Evolutionary conservation across 805 yeast species (phyloP).

Genomic region (Cyberlindnera meyerae): DNA sequence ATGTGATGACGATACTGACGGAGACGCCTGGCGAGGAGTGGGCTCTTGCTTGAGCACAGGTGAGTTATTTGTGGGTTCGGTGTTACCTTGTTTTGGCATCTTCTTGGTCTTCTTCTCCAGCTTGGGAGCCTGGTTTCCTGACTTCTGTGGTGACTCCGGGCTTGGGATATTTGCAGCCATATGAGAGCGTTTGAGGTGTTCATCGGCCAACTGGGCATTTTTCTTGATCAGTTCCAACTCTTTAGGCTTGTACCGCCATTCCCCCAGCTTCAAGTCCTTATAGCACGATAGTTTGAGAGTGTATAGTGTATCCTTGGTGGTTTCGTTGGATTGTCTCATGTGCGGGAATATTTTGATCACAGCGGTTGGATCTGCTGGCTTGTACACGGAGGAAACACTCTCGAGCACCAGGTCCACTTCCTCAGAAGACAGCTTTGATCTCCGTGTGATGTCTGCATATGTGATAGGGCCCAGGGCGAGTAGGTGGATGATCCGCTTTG

Average conservation of each 20-base stretch:
- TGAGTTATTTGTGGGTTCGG: no score
- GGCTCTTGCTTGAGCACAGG: background rate
- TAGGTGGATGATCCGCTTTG: slow-evolving; percentile 37
- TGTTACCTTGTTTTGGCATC: no score
- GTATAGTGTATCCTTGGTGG: slow-evolving; percentile 26
- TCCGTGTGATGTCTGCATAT: slow-evolving; percentile 26
- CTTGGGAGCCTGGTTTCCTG: no score
- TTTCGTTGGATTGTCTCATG: slow-evolving; percentile 23
- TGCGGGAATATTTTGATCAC: slow-evolving; percentile 28
- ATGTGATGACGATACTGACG: slow-evolving; percentile 9
- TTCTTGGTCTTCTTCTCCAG: background rate
- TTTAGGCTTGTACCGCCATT: slow-evolving; percentile 10
- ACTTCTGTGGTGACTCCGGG: no score
- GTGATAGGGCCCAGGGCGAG: slow-evolving; percentile 47
- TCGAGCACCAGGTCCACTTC: slow-evolving; percentile 28
- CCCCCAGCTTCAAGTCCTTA: slow-evolving; percentile 20
- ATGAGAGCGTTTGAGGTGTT: slow-evolving; percentile 16
- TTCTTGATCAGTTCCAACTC: slow-evolving; percentile 8
- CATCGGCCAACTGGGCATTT: slow-evolving; percentile 18
- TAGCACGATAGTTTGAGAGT: slow-evolving; percentile 35
- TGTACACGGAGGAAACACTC: slow-evolving; percentile 27
- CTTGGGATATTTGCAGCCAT: no score
- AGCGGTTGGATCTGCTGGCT: slow-evolving; percentile 16
- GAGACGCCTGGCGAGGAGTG: slow-evolving; percentile 2
- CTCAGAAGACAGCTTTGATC: slow-evolving; percentile 25